These are phyloP conservation scores for Aspergillus indologenus DNA, from an alignment of 495 filamentous ascomycete genomes.

Conservation along the genomic window DNA sequence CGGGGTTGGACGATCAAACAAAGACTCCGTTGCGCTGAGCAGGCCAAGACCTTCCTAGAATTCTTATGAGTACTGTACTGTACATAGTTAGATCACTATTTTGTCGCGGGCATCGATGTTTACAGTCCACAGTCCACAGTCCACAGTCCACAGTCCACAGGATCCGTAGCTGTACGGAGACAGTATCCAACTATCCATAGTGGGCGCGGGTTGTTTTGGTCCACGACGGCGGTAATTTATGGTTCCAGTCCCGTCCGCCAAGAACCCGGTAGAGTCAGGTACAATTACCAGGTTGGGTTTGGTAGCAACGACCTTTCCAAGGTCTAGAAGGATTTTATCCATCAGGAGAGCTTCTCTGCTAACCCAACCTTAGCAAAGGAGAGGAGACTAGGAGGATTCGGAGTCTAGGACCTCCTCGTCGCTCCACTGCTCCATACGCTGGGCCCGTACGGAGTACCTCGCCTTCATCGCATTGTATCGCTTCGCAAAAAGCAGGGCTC, in stretches of 20 bases:
- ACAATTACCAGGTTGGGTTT: slow-evolving; percentile 7
- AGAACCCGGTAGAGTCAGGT: slow-evolving; percentile 9
- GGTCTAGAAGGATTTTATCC: slow-evolving; percentile 6
- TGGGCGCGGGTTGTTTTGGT: not conserved
- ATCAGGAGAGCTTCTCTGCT: not conserved
- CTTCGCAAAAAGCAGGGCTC: not conserved
- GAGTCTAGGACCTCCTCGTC: not conserved
- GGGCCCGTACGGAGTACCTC: too few species aligned
- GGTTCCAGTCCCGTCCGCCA: slow-evolving; percentile 1
- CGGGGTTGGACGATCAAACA: slow-evolving; percentile 40
- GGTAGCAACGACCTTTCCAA: not conserved
- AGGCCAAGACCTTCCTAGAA: slow-evolving; percentile 4
- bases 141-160: too few species aligned
- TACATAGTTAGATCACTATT: too few species aligned
- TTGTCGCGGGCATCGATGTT: too few species aligned
- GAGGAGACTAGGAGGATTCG: too few species aligned
- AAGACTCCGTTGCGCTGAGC: not conserved
- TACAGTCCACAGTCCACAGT: too few species aligned
- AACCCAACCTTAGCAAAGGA: too few species aligned
- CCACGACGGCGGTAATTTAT: slow-evolving; percentile 4
- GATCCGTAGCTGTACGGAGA: too few species aligned
- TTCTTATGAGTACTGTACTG: too few species aligned
- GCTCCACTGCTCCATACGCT: not conserved
- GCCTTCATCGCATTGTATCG: not conserved
- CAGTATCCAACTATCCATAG: too few species aligned